A percentile compares a stretch with the other conserved stretches of the same genome.
phyloP scores from a whole-genome alignment of 768 basidiomycete genomes.

The Macrolepiota albuminosa region DNA sequence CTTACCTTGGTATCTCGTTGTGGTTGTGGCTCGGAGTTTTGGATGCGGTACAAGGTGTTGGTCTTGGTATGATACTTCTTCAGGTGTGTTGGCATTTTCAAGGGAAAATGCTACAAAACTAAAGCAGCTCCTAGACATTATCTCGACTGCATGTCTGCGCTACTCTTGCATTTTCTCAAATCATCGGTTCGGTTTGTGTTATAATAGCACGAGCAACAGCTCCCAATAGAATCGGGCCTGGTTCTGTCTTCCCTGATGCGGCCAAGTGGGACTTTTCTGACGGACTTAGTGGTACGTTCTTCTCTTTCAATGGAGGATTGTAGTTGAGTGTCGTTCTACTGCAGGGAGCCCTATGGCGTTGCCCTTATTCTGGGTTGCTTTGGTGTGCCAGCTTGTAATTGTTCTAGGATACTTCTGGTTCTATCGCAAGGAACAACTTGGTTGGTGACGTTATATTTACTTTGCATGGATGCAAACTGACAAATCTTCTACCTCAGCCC shows the following conservation, averaged over 20 bases:
- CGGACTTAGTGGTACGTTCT: slow-evolving; percentile 49
- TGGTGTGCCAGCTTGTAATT: slow-evolving; percentile 76
- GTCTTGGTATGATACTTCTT: slow-evolving; percentile 85
- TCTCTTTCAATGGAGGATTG: neutral
- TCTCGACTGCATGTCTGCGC: slow-evolving; percentile 94
- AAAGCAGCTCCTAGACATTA: slow-evolving; percentile 50
- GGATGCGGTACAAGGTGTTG: slow-evolving; percentile 92
- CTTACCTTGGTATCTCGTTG: slow-evolving; percentile 83
- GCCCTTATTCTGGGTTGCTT: slow-evolving; percentile 85
- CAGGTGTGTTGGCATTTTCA: slow-evolving; percentile 42
- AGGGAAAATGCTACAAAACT: slow-evolving; percentile 14
- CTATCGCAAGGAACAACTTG: slow-evolving; percentile 91
- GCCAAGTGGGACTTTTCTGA: slow-evolving; percentile 85
- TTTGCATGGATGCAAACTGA: neutral
- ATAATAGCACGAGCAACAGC: slow-evolving; percentile 92
- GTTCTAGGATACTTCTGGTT: slow-evolving; percentile 95
- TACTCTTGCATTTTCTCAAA: slow-evolving; percentile 85
- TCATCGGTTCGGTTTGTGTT: slow-evolving; percentile 86
- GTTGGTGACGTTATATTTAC: slow-evolving; percentile 38
- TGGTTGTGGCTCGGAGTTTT: slow-evolving; percentile 97
- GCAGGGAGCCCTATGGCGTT: slow-evolving; percentile 75
- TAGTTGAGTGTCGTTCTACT: neutral
- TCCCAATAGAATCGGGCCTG: slow-evolving; percentile 85
- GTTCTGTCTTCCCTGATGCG: slow-evolving; percentile 87
- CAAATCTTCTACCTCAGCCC: slow-evolving; percentile 21